Evolutionary conservation across 345 rosid species (phyloP), one percentile per base, ranked within the genome.

Genomic region (Salix dunnii): DNA sequence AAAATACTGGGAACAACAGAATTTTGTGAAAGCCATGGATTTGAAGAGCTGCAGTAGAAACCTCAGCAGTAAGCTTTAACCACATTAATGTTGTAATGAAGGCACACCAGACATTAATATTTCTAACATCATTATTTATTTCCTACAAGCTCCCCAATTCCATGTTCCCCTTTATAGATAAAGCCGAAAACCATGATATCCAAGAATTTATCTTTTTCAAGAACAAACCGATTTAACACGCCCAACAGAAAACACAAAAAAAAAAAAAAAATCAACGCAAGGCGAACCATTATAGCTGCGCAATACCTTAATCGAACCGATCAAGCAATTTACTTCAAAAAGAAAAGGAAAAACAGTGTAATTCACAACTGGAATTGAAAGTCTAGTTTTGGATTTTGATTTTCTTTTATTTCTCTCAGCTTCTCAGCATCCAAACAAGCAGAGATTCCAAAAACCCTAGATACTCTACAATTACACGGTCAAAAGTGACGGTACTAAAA

Each of bases 21-120:
- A 83, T 87, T 83, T 76, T 46, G 83, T 2, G 87, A 83, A 20
- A 85, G 83, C 79, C 84, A 80, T 71, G 84, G 85, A 78, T 82
- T 88, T 35, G 91, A 85, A 55, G 84, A 80, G 70, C 96, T 92
- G 89, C 86, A 86, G 73, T 46, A 64, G 66, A 87, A 61, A 67
- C 46, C 6, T 70, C 30, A 76, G 68, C 31, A 69, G 61, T 63
- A 72, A 82, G 77, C 78, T 73, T 28, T 23, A 9, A 42, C 43
- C 65, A 12, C 36, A 40, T 43, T 62, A 74, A 27, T 40, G 36
- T 42, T 63, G 23, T 7, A 43, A 43, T 40, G 63, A 42, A 63
- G 25, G 14, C 21, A 13, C 20, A 46, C 64, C 46, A 68, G 21
- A 55, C 12, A 36, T 27, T 28, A 62, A 17, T 10, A 70, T 11